Conservation (phyloP, 1,284 basidiomycete genomes). For the Tilletia setariae region DNA sequence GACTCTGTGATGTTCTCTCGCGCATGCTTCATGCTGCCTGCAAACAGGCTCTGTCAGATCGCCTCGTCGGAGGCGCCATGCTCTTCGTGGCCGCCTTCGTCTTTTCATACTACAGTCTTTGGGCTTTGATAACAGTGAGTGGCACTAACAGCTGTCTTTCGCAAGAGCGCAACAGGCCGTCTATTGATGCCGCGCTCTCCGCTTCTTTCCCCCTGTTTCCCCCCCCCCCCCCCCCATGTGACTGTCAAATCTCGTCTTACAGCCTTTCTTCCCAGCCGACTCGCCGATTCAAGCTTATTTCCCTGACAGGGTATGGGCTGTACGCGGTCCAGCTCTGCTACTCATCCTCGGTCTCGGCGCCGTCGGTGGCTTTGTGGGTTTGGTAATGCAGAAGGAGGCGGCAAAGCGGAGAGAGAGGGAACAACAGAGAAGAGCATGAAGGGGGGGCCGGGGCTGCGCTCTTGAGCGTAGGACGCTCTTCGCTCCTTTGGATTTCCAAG, state of each 20-base stretch:
- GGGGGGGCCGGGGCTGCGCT: no score
- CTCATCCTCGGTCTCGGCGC: constrained; percentile 73
- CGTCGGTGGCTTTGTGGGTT: constrained; percentile 74
- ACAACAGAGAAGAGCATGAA: constrained; percentile 7
- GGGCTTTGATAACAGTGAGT: constrained; percentile 79
- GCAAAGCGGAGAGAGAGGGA: constrained; percentile 13
- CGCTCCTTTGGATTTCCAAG: no score
- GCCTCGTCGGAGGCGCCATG: constrained; percentile 73
- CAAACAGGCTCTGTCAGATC: constrained; percentile 72
- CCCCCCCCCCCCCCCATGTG: constrained; percentile 11
- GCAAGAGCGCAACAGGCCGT: no score
- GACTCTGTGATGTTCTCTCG: not conserved
- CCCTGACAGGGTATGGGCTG: constrained; percentile 83
- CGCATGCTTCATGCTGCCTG: not conserved
- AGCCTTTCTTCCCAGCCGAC: constrained; percentile 79
- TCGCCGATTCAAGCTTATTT: constrained; percentile 74
- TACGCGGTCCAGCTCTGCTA: constrained; percentile 76
- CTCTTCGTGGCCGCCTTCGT: constrained; percentile 71
- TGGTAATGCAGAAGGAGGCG: constrained; percentile 68
- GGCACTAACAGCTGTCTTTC: no score
- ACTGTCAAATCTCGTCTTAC: constrained; percentile 13
- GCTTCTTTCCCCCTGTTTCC: not conserved
- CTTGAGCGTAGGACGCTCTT: no score
- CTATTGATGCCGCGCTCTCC: no score
- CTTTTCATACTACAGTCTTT: constrained; percentile 84